These are phyloP conservation scores for Cladosporium halotolerans DNA, from an alignment of 2,329 filamentous ascomycete species.

Conservation along the genomic window DNA sequence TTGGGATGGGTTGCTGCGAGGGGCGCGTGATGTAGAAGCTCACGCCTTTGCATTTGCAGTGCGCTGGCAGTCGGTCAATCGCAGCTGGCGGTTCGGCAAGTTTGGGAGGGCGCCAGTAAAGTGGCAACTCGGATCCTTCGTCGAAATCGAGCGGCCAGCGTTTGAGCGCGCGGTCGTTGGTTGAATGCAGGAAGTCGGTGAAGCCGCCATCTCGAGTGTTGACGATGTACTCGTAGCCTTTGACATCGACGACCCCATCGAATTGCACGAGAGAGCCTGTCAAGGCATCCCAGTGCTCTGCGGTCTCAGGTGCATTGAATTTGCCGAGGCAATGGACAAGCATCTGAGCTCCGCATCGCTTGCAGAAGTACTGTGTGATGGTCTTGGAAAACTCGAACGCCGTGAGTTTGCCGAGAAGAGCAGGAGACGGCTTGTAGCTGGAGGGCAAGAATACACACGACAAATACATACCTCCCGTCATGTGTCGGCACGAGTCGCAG, in stretches of 20 bases:
- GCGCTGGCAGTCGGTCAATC: constrained; percentile 34
- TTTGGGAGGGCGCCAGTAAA: constrained; percentile 17
- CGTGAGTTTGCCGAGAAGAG: constrained; percentile 32
- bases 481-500: constrained; percentile 45
- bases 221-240: constrained; percentile 28
- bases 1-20: constrained; percentile 38
- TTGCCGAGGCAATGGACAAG: constrained; percentile 15
- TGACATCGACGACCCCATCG: constrained; percentile 27
- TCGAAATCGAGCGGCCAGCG: constrained; percentile 22
- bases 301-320: constrained; percentile 8
- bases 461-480: constrained; percentile 41
- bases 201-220: constrained; percentile 35
- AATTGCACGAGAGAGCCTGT: constrained; percentile 29
- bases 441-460: constrained; percentile 39
- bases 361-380: constrained; percentile 45
- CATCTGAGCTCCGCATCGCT: constrained; percentile 44
- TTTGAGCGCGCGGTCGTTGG: constrained; percentile 23
- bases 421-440: constrained; percentile 24
- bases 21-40: constrained; percentile 54
- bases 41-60: constrained; percentile 52
- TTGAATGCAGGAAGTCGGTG: constrained; percentile 26
- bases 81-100: neutral
- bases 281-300: constrained; percentile 22
- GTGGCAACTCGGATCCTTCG: constrained; percentile 17
- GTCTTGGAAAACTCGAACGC: constrained; percentile 40